These are phyloP conservation scores for Danielia reshetovae DNA, from an alignment of 805 yeast genomes.

Conservation along the genomic window DNA sequence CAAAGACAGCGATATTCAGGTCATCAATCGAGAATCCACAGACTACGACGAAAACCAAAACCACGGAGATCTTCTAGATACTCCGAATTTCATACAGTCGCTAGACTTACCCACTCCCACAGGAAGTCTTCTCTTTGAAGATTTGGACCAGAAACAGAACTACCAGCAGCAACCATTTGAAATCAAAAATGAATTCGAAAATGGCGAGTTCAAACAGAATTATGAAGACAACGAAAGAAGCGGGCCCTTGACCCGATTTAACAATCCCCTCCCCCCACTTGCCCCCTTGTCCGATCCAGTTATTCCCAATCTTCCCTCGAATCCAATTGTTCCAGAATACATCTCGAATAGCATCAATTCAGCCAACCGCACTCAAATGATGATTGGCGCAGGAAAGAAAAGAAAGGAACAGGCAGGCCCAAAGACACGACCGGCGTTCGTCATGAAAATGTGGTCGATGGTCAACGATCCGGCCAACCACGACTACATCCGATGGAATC, in stretches of 20 bases:
- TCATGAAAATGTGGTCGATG: conserved; percentile 92
- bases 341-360: conserved; percentile 6
- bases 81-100: conserved; percentile 15
- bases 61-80: conserved; percentile 12
- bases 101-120: conserved; percentile 14
- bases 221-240: background rate
- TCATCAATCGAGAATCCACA: conserved; percentile 8
- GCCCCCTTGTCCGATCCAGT: conserved; percentile 17
- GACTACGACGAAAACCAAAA: conserved; percentile 7
- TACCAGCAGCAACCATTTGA: background rate
- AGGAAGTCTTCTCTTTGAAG: conserved; percentile 11
- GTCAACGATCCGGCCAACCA: conserved; percentile 74
- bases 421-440: conserved; percentile 84
- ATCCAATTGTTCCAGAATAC: conserved; percentile 10
- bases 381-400: conserved; percentile 16
- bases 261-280: conserved; percentile 13
- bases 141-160: background rate
- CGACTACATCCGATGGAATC: conserved; percentile 76
- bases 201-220: conserved; percentile 1
- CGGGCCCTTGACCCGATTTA: conserved; percentile 12
- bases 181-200: conserved; percentile 1
- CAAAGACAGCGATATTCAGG: conserved; percentile 14
- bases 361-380: conserved; percentile 8
- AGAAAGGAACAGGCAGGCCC: conserved; percentile 32
- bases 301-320: conserved; percentile 9